A percentile compares a stretch with the other conserved stretches of the same genome.
Evolutionary conservation across 176 grass and related monocot genomes (phyloP).

Genomic region (Leersia perrieri): DNA sequence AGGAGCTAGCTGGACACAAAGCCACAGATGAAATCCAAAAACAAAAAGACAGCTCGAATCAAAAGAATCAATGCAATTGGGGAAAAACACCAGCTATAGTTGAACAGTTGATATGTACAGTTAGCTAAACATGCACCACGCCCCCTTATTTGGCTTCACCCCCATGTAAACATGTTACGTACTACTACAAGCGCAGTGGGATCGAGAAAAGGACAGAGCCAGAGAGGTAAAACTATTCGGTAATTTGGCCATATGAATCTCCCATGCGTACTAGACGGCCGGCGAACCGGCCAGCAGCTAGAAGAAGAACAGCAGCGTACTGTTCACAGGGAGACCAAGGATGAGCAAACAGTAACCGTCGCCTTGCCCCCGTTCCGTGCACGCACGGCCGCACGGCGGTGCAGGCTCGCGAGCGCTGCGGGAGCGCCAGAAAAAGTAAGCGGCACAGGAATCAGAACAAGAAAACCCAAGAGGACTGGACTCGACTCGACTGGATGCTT

Average conservation of each 20-base stretch:
- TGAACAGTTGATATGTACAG: conserved; percentile 18
- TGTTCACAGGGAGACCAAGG: background rate
- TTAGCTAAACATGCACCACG: background rate
- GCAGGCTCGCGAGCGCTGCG: background rate
- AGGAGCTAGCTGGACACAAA: background rate
- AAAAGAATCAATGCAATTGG: conserved; percentile 10
- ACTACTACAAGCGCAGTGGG: background rate
- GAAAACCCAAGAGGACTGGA: background rate
- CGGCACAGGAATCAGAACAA: conserved; percentile 29
- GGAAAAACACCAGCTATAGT: background rate
- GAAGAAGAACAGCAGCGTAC: background rate
- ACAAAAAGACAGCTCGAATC: background rate
- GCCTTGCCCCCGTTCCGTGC: background rate
- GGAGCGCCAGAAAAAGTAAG: conserved; percentile 29
- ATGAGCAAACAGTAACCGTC: background rate
- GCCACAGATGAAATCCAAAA: conserved; percentile 8
- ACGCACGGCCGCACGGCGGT: background rate
- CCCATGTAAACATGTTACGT: background rate
- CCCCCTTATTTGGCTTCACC: conserved; percentile 12
- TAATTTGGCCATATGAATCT: conserved; percentile 24
- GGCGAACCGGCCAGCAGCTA: background rate
- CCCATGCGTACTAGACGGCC: background rate
- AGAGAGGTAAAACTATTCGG: conserved; percentile 27
- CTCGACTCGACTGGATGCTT: background rate
- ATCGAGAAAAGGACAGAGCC: background rate